phyloP scores from a whole-genome alignment of 805 yeast species.

The Starmerella geochares region DNA sequence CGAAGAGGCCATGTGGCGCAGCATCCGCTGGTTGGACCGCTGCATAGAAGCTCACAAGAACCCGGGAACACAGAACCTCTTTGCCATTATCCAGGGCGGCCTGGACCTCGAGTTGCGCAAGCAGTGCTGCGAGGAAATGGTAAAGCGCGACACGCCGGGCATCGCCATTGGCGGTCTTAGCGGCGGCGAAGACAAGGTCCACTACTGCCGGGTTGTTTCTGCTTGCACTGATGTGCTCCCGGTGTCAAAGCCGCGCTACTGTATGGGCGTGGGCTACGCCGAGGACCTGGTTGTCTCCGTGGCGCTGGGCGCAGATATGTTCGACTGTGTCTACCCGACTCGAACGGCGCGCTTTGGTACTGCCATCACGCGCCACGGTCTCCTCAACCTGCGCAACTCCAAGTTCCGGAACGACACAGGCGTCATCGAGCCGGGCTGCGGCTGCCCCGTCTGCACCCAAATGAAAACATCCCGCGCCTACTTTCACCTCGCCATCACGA shows the following conservation, averaged over 20 bases:
- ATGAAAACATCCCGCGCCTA: slow-evolving; percentile 35
- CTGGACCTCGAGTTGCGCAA: slow-evolving; percentile 34
- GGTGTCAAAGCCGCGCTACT: slow-evolving; percentile 36
- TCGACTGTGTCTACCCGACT: slow-evolving; percentile 41
- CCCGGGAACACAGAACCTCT: slow-evolving; percentile 37
- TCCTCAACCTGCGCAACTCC: slow-evolving; percentile 32
- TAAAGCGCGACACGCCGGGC: slow-evolving; percentile 38
- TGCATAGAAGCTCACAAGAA: slow-evolving; percentile 38
- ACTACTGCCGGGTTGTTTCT: slow-evolving; percentile 35
- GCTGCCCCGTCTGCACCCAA: slow-evolving; percentile 37
- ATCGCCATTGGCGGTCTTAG: slow-evolving; percentile 41
- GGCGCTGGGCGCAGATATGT: slow-evolving; percentile 40
- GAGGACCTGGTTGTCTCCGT: slow-evolving; percentile 40
- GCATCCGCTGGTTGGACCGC: slow-evolving; percentile 38
- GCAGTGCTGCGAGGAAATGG: slow-evolving; percentile 37
- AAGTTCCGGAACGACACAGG: slow-evolving; percentile 31
- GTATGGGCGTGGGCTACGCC: slow-evolving; percentile 42
- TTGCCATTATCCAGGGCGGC: slow-evolving; percentile 40
- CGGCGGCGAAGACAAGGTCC: slow-evolving; percentile 38
- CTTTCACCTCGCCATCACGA: slow-evolving; percentile 32
- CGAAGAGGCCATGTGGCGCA: slow-evolving; percentile 39
- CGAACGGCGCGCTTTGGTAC: slow-evolving; percentile 39
- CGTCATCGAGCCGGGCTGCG: slow-evolving; percentile 36
- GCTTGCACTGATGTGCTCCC: slow-evolving; percentile 37
- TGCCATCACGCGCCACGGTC: slow-evolving; percentile 35